Percentiles rank a stretch among this genome's conserved stretches.
These are phyloP conservation scores for Fusarium ambrosium DNA, from an alignment of 2,329 filamentous ascomycete species.

Conservation along the genomic window DNA sequence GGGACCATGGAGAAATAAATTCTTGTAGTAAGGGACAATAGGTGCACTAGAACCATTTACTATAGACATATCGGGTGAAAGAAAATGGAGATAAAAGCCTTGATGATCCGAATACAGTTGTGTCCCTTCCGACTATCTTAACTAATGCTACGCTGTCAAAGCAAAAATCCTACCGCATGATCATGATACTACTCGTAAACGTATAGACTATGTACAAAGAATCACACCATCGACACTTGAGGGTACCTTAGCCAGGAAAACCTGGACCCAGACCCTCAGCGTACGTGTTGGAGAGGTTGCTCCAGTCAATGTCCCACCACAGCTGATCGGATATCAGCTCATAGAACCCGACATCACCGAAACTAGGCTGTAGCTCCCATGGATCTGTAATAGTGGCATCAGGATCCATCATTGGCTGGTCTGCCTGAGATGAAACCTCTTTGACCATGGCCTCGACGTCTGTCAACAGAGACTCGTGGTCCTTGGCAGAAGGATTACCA, in stretches of 20 bases:
- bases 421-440: slow-evolving; percentile 1
- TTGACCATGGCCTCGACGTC: slow-evolving; percentile 18
- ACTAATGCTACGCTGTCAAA: neutral
- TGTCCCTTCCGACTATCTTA: neutral
- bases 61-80: no score
- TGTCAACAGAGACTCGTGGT: slow-evolving; percentile 14
- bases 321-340: slow-evolving; percentile 16
- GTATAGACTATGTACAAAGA: neutral
- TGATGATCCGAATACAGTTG: neutral
- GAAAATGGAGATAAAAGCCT: neutral
- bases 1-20: neutral
- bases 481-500: slow-evolving; percentile 15
- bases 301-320: slow-evolving; percentile 23
- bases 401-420: neutral
- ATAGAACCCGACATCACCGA: slow-evolving; percentile 4
- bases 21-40: neutral
- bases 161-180: neutral
- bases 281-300: slow-evolving; percentile 5
- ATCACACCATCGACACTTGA: neutral
- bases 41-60: no score
- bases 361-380: slow-evolving; percentile 8
- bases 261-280: neutral
- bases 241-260: neutral
- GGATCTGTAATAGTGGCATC: neutral
- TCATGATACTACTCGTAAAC: neutral